Percentiles rank a stretch among this genome's conserved stretches.
Conservation (phyloP, 192 early-diverging fungal species). For the Rhizoclosmatium globosum region DNA sequence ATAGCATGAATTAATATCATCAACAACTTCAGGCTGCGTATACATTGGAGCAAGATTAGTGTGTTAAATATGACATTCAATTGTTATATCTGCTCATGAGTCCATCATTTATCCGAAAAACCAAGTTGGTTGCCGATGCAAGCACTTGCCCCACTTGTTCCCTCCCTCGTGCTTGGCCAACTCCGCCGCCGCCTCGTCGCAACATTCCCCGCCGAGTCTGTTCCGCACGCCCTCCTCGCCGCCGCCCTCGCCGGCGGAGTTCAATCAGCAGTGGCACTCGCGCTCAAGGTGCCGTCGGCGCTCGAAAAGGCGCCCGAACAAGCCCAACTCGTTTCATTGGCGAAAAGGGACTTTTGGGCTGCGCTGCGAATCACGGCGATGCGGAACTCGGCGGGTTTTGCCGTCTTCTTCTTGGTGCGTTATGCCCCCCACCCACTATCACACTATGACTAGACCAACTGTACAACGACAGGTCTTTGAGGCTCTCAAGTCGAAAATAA, state of each 20-base stretch:
- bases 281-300: neutral
- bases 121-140: neutral
- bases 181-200: slow-evolving; percentile 1
- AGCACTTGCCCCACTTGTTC: neutral
- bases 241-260: neutral
- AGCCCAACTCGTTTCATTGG: neutral
- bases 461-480: neutral
- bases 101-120: no score
- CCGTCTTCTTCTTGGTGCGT: slow-evolving; percentile 19
- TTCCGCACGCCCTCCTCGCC: neutral
- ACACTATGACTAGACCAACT: neutral
- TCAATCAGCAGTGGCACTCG: neutral
- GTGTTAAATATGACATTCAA: no score
- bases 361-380: neutral
- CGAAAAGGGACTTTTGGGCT: neutral
- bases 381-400: slow-evolving; percentile 22
- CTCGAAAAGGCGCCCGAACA: slow-evolving; percentile 16
- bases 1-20: no score
- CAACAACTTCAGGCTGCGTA: no score
- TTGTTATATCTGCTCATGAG: no score
- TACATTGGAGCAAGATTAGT: no score
- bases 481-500: neutral
- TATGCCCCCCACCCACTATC: neutral
- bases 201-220: neutral
- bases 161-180: slow-evolving; percentile 22